These are phyloP conservation scores for Salix purpurea DNA, from an alignment of 345 rosid species.

Conservation along the genomic window DNA sequence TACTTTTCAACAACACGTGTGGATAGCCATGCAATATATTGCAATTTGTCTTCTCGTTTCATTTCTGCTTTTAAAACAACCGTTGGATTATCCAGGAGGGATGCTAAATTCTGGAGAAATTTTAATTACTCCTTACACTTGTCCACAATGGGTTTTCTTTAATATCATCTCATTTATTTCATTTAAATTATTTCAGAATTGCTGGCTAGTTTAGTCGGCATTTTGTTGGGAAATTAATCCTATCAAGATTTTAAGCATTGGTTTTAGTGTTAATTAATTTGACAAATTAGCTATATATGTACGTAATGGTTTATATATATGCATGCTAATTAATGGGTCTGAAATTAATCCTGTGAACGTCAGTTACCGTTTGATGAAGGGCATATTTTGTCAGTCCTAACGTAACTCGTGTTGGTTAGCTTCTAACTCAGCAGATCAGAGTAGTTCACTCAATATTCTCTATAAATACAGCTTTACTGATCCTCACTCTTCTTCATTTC, in stretches of 20 bases:
- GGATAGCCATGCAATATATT: conserved; percentile 14
- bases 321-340: too few species aligned
- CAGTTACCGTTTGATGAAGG: conserved; percentile 31
- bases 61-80: too few species aligned
- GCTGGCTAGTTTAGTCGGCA: neutral
- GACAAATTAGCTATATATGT: too few species aligned
- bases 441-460: conserved; percentile 1
- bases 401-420: conserved; percentile 18
- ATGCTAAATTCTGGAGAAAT: too few species aligned
- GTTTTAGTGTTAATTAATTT: too few species aligned
- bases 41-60: too few species aligned
- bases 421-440: conserved; percentile 7
- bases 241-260: neutral
- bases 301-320: too few species aligned
- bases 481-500: neutral
- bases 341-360: neutral
- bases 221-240: neutral
- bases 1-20: conserved; percentile 9
- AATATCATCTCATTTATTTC: neutral
- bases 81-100: too few species aligned
- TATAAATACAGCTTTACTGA: conserved; percentile 31
- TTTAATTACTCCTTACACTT: neutral
- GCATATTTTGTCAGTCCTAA: conserved; percentile 7
- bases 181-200: neutral
- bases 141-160: neutral